These are phyloP conservation scores for Ambrosiella xylebori DNA, from an alignment of 2,329 filamentous ascomycete species.

Conservation along the genomic window DNA sequence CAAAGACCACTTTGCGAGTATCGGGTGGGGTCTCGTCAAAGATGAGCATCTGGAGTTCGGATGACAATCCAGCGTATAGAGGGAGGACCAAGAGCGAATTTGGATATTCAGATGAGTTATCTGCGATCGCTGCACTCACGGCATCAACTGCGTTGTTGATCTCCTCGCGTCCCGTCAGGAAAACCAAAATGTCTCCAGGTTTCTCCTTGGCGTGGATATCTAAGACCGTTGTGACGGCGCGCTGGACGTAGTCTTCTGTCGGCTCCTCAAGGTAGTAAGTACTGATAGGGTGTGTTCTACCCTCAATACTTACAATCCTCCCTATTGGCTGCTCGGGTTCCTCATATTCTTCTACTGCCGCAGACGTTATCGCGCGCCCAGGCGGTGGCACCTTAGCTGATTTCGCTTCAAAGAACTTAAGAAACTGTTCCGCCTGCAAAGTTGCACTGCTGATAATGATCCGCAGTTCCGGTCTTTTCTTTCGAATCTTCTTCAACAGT, in stretches of 20 bases:
- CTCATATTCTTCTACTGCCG: neutral
- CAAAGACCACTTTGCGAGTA: constrained; percentile 77
- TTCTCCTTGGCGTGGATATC: constrained; percentile 70
- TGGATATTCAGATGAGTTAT: neutral
- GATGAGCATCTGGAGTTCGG: constrained; percentile 86
- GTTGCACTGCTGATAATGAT: constrained; percentile 91
- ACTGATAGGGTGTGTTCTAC: constrained; percentile 77
- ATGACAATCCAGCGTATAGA: constrained; percentile 74
- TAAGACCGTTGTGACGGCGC: constrained; percentile 65
- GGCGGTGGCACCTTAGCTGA: neutral
- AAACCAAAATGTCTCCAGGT: constrained; percentile 76
- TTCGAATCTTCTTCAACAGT: constrained; percentile 76
- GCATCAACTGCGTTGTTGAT: constrained; percentile 41
- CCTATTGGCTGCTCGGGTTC: neutral
- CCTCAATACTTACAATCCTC: constrained; percentile 44
- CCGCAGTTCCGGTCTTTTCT: constrained; percentile 60
- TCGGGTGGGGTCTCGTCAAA: constrained; percentile 72
- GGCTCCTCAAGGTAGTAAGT: constrained; percentile 63
- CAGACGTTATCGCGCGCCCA: constrained; percentile 28
- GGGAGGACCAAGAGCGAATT: constrained; percentile 39
- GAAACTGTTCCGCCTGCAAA: constrained; percentile 71
- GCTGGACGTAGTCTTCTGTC: constrained; percentile 72
- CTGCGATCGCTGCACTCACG: constrained; percentile 28
- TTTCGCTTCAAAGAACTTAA: constrained; percentile 50
- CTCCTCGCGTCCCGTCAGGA: constrained; percentile 83